Evolutionary conservation across 1,284 basidiomycete genomes (phyloP), one percentile per base, ranked within the genome.

Genomic region (Boletus semigastroideus): DNA sequence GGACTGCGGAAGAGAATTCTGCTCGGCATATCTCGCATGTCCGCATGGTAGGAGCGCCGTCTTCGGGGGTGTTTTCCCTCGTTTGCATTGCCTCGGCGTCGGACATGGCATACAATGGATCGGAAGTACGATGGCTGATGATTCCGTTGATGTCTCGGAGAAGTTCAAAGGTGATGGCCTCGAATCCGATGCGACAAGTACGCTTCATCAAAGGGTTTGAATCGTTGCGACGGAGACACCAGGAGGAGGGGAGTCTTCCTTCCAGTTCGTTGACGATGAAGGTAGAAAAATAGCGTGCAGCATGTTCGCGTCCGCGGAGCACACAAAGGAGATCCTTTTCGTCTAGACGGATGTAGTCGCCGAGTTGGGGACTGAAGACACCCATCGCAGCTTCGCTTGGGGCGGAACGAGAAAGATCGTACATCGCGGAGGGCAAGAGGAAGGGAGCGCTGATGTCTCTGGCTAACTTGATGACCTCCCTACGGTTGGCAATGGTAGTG

Each of bases 221-320:
- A 30, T 82, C 77, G 59, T 74, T 69, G 19, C 72, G 71, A 60
- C 80, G 72, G 12, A 77, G 56, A 64, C 86, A 88, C 48, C 63
- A 67, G 11, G 67, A 43, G 8, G 81, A 78, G 7, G 82, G 72
- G 25, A 73, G 61, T 48, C 86, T 74, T 42, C 82, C 81, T 68
- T 89, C 86, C 31, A 88, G 74, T 51, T 86, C 78, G 60, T 81
- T 81, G 49, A 84, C 83, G 58, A 89, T 78, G 64, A 89, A 89
- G 16, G 83, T 84, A 8, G 86, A 87, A 48, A 89, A 78, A 67
- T 81, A 88, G 42, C 86, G 81, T 12, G 84, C 82, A 4, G 80
- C 77, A 49, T 82, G 78, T 68, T 89, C 87, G 51, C 85, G 82
- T 9, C 87, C 86, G 48, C 78, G 79, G 17, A 87, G 74, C 37